Base-by-base conservation (phyloP, 148 eudicot species). In the Fagopyrum esculentum region DNA sequence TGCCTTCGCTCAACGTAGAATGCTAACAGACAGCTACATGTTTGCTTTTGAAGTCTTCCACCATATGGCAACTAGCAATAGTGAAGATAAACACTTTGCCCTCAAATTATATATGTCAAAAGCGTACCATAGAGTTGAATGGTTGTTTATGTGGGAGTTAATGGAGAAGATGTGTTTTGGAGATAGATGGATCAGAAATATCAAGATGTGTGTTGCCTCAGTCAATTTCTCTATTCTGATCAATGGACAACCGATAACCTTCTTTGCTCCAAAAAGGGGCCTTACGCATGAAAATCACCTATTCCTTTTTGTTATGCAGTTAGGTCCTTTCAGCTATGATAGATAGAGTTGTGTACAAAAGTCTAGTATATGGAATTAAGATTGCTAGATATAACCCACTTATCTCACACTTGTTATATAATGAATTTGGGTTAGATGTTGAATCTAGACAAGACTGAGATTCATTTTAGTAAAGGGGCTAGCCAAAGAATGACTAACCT, bases 121-220 rank as follows among this genome's bases (percentile, higher is more conserved):
- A n/a, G 77, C 70, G 0, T 75, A 75, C 11, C 71, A 75, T 61
- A 45, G 55, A 6, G 56, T 75, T 2, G 77, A 75, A 46, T 75
- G 77, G 40, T 1, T 0, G 60, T 75, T 75, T 4, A 10, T 75
- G 1, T 30, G 3, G 13, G 15, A 43, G 9, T 44, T 19, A 0
- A 45, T 75, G 77, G 1, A 4, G 8, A 44, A 12, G 6, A 75
- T 75, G 59, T 46, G 77, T 0, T 63, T 75, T 29, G 6, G 44
- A 0, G 46, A 10, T 0, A 15, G 15, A 0, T 75, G 77, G 72
- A 63, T 63, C 0, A 16, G 2, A 0, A 52, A 72, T 0, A 9
- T 75, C 1, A 46, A 30, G 72, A 7, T 5, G 16, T 75, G 77
- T 48, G 6, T 75, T 48, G 29, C 22, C 5, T 3, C 60, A 3